Percentiles rank a stretch among this genome's conserved stretches.
Conservation (phyloP, 345 rosid genomes). For the Sisymbrium irio region DNA sequence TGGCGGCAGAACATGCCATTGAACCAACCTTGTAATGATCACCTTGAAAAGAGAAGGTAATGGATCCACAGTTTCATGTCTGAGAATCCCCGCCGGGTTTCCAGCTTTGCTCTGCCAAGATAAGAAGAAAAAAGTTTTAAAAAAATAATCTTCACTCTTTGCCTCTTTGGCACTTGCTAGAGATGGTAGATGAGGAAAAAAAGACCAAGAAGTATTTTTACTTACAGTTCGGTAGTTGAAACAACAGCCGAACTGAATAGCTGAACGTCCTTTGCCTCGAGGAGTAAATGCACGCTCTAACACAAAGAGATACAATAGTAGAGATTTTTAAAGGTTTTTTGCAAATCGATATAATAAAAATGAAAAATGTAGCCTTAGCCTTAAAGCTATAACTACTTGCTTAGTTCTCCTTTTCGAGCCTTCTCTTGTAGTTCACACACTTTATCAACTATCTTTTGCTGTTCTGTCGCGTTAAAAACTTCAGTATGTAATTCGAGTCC, state of each 20-base stretch:
- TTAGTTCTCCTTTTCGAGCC: conserved; percentile 43
- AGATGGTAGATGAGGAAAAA: neutral
- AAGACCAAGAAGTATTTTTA: neutral
- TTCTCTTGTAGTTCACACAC: conserved; percentile 40
- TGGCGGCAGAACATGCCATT: conserved; percentile 54
- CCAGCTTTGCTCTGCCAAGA: conserved; percentile 46
- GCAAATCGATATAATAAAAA: neutral
- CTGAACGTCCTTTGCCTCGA: conserved; percentile 56
- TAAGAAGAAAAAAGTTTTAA: neutral
- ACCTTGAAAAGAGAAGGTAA: conserved; percentile 44
- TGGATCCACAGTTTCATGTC: conserved; percentile 56
- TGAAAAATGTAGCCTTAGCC: neutral
- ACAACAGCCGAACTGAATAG: conserved; percentile 60
- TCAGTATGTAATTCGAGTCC: conserved; percentile 52
- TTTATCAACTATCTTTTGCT: conserved; percentile 43
- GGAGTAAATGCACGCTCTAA: conserved; percentile 47
- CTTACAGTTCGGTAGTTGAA: conserved; percentile 48
- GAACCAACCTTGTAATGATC: conserved; percentile 52
- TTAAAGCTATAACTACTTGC: conserved; percentile 22
- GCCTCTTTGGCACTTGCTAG: neutral
- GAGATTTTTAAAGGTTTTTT: neutral
- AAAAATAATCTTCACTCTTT: neutral
- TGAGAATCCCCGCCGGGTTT: conserved; percentile 46
- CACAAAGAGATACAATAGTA: too few relatives aligned
- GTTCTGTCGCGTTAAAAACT: conserved; percentile 48